Evolutionary conservation across 345 rosid genomes (phyloP), one percentile per base, ranked within the genome.

Genomic region (Adansonia digitata): DNA sequence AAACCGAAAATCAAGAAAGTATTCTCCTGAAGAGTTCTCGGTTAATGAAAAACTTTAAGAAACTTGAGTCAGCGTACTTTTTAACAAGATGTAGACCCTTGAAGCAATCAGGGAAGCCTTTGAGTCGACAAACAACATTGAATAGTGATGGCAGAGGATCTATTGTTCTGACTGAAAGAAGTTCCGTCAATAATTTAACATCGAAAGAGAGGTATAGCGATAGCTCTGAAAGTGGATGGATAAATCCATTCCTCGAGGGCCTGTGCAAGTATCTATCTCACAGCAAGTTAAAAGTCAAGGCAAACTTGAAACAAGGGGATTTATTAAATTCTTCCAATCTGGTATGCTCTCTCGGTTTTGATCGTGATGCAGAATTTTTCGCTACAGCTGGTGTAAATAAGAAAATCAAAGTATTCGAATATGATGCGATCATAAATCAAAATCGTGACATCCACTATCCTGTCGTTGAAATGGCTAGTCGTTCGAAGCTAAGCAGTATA

Each of bases 331-430:
- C 97, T 20, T 89, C 97, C 63, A 93, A 93, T 84, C 89, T 93
- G 31, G 97, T 95, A 6, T 95, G 99, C 81, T 85, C 97, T 8
- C 85, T 95, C 57, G 76, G 92, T 60, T 95, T 95, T 78, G 99
- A 95, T 81, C 94, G 97, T 0, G 97, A 90, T 79, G 97, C 93
- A 56, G 96, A 95, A 77, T 86, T 83, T 75, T 95, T 95, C 56
- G 98, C 99, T 24, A 81, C 98, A 31, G 99, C 99, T n/a, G 97
- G 98, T 60, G 90, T 95, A 70, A 95, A 90, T 84, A 95, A 90
- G 88, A 93, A 89, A 83, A 91, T 95, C 74, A 95, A 95, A 85
- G 90, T 95, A 56, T 95, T 95, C 69, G 99, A 95, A 77, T 93
- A 89, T 74, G 83, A 91, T 56, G 48, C 96, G 0, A 81, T 93